Evolutionary conservation across 345 rosid genomes (phyloP), one percentile per base, ranked within the genome.

Genomic region (Arabis hirsuta): DNA sequence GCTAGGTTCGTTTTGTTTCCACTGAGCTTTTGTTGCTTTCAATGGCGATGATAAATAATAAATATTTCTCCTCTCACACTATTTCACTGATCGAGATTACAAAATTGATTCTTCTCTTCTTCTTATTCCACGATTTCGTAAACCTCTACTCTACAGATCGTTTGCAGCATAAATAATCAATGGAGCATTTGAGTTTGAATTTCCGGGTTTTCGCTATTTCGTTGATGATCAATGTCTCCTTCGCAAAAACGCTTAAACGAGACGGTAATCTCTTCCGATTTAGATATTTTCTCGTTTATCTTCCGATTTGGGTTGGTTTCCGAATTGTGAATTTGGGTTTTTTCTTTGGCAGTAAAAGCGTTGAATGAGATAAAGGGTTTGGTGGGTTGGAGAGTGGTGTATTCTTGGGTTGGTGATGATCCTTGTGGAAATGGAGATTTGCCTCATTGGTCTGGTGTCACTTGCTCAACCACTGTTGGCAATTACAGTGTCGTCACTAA

Each of bases 391-490:
- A 84, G 91, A 75, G 82, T 88, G n/a, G 89, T 86, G 47, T 86
- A 83, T 67, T 68, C 89, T 8, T 88, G 94, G 94, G 85, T 88
- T 16, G 90, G 94, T 16, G 94, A 88, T 41, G 94, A 88, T 65
- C 94, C 87, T 11, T 92, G 98, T 0, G 98, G 98, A 7, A 85
- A 87, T 56, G 86, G 84, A 14, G 76, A 72, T 57, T 85, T 87
- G 41, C 95, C 80, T 12, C 90, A 90, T 0, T 92, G 98, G 98
- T 90, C 96, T 31, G 96, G 96, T 34, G 93, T 92, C 42, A 90
- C 96, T 11, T 92, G 98, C 73, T 86, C 98, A 14, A 83, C 96
- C 14, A 83, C 80, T 43, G 78, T 65, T 54, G 93, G 96, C 32
- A 90, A 92, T 62, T 87, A 92, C 61, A 74, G 87, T 63, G 96